These are phyloP conservation scores for Xylaria digitata DNA, from an alignment of 2,329 filamentous ascomycete species.

Conservation along the genomic window DNA sequence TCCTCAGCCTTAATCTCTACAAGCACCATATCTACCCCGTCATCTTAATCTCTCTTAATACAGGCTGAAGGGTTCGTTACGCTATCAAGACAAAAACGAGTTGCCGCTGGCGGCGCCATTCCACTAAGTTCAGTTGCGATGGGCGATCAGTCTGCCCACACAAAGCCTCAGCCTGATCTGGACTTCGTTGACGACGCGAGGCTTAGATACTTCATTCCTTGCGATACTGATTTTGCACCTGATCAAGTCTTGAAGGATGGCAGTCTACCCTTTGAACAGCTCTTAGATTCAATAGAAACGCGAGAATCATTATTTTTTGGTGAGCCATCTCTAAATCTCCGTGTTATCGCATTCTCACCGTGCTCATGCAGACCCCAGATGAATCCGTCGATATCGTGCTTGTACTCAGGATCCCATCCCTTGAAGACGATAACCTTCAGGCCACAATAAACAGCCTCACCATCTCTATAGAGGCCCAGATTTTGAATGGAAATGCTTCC, in stretches of 20 bases:
- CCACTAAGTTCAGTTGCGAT: conserved; percentile 38
- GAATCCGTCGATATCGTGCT: conserved; percentile 77
- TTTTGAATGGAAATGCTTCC: conserved; percentile 66
- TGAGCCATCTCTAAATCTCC: conserved; percentile 56
- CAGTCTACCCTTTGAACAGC: conserved; percentile 57
- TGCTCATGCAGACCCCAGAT: conserved; percentile 71
- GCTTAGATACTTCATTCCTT: conserved; percentile 70
- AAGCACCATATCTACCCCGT: neutral
- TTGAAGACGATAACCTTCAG: conserved; percentile 66
- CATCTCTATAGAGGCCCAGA: conserved; percentile 74
- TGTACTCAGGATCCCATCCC: conserved; percentile 72
- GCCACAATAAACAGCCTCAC: conserved; percentile 71
- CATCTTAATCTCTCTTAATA: neutral
- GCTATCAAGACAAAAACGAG: neutral
- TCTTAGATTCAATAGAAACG: conserved; percentile 69
- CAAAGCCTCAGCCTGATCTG: conserved; percentile 49
- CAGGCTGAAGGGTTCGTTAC: neutral
- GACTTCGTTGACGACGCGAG: conserved; percentile 69
- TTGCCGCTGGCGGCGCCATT: neutral
- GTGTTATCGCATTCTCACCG: conserved; percentile 51
- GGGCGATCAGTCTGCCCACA: conserved; percentile 46
- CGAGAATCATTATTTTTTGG: conserved; percentile 78
- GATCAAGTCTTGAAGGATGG: conserved; percentile 62
- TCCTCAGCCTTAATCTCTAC: neutral
- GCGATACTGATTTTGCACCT: conserved; percentile 65